phyloP scores from a whole-genome alignment of 2,329 filamentous ascomycete genomes.

The Fusarium mundagurra region DNA sequence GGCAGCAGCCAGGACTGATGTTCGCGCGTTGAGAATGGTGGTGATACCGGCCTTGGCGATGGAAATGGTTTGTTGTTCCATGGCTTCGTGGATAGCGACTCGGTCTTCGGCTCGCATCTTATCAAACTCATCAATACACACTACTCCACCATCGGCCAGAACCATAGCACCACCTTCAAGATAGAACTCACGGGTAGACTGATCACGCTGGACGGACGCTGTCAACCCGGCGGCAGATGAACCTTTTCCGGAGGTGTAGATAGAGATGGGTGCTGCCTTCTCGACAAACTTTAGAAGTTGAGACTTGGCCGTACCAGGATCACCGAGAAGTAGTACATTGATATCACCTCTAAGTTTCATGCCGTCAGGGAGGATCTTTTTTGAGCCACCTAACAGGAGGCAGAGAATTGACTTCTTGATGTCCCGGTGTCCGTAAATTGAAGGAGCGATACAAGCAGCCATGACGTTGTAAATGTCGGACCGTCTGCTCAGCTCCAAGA shows the following conservation, averaged over 20 bases:
- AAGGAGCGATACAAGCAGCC: slow-evolving; percentile 91
- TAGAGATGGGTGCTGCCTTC: slow-evolving; percentile 93
- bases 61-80: slow-evolving; percentile 99
- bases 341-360: slow-evolving; percentile 99
- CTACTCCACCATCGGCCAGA: slow-evolving; percentile 93
- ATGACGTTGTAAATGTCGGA: slow-evolving; percentile 92
- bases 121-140: slow-evolving; percentile 99
- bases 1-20: slow-evolving; percentile 92
- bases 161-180: slow-evolving; percentile 99
- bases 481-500: slow-evolving; percentile 86
- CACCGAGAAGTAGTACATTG: slow-evolving; percentile 95
- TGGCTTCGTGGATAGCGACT: slow-evolving; percentile 98
- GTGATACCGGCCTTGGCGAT: slow-evolving; percentile 99
- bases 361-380: slow-evolving; percentile 96
- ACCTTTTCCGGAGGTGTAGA: slow-evolving; percentile 98
- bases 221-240: slow-evolving; percentile 99
- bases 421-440: slow-evolving; percentile 94
- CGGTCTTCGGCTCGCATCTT: slow-evolving; percentile 99
- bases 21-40: slow-evolving; percentile 95
- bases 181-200: slow-evolving; percentile 93
- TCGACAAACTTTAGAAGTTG: slow-evolving; percentile 98
- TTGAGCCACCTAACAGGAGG: slow-evolving; percentile 91
- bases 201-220: slow-evolving; percentile 93
- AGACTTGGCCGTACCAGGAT: slow-evolving; percentile 97
- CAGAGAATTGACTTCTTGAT: slow-evolving; percentile 99